phyloP scores from a whole-genome alignment of 345 rosid genomes.

The Mangifera indica region DNA sequence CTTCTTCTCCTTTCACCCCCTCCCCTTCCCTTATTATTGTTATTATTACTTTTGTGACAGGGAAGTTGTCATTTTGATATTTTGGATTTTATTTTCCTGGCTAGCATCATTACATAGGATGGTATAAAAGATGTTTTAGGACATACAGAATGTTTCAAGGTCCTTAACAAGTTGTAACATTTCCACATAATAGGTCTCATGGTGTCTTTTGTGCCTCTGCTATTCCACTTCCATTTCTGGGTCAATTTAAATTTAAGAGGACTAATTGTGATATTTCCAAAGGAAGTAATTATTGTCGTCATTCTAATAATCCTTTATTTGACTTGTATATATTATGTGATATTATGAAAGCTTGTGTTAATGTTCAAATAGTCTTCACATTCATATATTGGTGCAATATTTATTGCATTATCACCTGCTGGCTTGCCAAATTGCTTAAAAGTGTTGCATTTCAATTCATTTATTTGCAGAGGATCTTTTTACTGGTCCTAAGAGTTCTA shows the following conservation, averaged over 20 bases:
- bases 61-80: not conserved
- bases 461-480: slow-evolving; percentile 28
- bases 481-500: slow-evolving; percentile 20
- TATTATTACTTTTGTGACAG: not conserved
- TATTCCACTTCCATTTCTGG: not conserved
- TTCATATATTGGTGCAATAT: not conserved
- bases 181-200: too few relatives aligned
- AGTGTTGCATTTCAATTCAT: slow-evolving; percentile 18
- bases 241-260: not conserved
- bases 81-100: not conserved
- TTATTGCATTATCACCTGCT: slow-evolving; percentile 7
- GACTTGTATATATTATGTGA: not conserved
- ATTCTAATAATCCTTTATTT: not conserved
- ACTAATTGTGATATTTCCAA: not conserved
- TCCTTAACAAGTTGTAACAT: not conserved
- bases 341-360: not conserved
- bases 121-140: not conserved
- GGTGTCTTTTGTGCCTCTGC: not conserved
- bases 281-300: not conserved
- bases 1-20: not conserved
- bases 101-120: not conserved
- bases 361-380: not conserved
- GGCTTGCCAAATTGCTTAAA: slow-evolving; percentile 13
- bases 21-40: too few relatives aligned
- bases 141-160: slow-evolving; percentile 1